A percentile compares a stretch with the other conserved stretches of the same genome.
phyloP scores from a whole-genome alignment of 352 stramenopile species.

The Phytophthora constricta region DNA sequence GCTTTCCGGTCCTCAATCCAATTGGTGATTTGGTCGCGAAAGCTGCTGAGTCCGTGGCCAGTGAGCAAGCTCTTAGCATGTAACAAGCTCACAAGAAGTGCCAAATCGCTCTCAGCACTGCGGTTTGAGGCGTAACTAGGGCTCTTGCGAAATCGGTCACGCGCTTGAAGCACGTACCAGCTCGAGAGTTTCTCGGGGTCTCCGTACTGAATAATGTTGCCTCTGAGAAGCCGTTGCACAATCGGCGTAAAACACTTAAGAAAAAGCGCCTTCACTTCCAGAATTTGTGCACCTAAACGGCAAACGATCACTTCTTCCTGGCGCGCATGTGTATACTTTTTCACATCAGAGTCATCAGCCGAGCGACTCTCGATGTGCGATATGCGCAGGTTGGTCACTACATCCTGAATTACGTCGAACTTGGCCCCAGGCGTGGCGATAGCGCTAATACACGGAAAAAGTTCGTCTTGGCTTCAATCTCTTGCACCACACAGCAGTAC shows the following conservation, averaged over 20 bases:
- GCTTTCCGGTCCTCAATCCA: conserved; percentile 65
- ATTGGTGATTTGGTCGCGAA: conserved; percentile 69
- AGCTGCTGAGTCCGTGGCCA: conserved; percentile 76
- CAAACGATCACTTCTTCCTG: conserved; percentile 89
- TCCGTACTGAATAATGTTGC: conserved; percentile 69
- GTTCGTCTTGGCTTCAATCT: conserved; percentile 64
- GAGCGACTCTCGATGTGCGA: conserved; percentile 95
- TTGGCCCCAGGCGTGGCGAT: conserved; percentile 97
- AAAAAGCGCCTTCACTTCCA: conserved; percentile 71
- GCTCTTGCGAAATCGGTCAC: conserved; percentile 76
- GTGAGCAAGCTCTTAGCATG: conserved; percentile 84
- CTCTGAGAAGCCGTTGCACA: conserved; percentile 56
- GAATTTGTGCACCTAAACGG: conserved; percentile 61
- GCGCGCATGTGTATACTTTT: conserved; percentile 83
- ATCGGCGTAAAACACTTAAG: conserved; percentile 68
- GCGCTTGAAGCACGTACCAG: conserved; percentile 84
- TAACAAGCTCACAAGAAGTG: conserved; percentile 73
- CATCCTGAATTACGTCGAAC: conserved; percentile 95
- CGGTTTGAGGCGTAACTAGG: conserved; percentile 68
- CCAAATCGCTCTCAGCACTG: conserved; percentile 78
- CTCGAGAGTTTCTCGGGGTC: conserved; percentile 79
- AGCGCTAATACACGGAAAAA: conserved; percentile 95
- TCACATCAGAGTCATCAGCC: conserved; percentile 95
- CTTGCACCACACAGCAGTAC: conserved; percentile 93
- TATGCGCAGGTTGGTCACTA: conserved; percentile 95